Conservation (phyloP, 2,329 filamentous ascomycete genomes). For the Colletotrichum lindemuthianum region DNA sequence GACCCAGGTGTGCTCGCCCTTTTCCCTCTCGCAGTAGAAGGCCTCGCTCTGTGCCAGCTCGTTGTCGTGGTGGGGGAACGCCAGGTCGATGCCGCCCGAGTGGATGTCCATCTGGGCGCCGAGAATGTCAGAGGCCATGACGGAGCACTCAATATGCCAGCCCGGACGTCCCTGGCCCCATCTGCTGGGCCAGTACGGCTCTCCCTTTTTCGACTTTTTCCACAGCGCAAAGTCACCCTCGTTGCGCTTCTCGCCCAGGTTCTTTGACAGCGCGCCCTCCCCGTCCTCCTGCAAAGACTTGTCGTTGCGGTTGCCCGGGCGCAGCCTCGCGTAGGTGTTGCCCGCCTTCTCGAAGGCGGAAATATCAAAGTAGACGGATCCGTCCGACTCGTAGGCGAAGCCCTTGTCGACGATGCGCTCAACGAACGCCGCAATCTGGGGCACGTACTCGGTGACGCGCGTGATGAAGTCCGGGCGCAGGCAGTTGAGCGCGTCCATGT, state of each 20-base stretch:
- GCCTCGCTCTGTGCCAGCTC: conserved; percentile 91
- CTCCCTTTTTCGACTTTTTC: conserved; percentile 92
- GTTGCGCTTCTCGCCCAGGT: conserved; percentile 73
- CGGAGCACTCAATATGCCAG: conserved; percentile 97
- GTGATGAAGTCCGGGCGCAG: conserved; percentile 84
- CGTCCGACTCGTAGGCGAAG: conserved; percentile 84
- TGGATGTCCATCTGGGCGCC: conserved; percentile 91
- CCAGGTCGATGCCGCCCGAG: conserved; percentile 89
- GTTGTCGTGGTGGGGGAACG: conserved; percentile 93
- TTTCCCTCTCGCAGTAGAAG: conserved; percentile 71
- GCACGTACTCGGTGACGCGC: conserved; percentile 91
- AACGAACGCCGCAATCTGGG: conserved; percentile 87
- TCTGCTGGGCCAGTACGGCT: conserved; percentile 87
- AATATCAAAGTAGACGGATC: conserved; percentile 96
- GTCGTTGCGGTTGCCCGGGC: conserved; percentile 87
- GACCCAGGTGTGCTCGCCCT: conserved; percentile 79
- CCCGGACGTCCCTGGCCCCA: conserved; percentile 92
- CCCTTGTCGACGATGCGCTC: conserved; percentile 84
- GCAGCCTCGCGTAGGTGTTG: conserved; percentile 85
- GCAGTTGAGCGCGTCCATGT: conserved; percentile 89
- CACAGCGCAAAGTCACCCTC: conserved; percentile 90
- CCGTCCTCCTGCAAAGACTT: conserved; percentile 87
- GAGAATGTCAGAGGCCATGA: conserved; percentile 92
- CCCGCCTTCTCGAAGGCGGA: conserved; percentile 83
- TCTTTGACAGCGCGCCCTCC: conserved; percentile 81